Percentiles rank a stretch among this genome's conserved stretches.
phyloP scores from a whole-genome alignment of 139 green algal species.

The Spirogloea muscicola region DNA sequence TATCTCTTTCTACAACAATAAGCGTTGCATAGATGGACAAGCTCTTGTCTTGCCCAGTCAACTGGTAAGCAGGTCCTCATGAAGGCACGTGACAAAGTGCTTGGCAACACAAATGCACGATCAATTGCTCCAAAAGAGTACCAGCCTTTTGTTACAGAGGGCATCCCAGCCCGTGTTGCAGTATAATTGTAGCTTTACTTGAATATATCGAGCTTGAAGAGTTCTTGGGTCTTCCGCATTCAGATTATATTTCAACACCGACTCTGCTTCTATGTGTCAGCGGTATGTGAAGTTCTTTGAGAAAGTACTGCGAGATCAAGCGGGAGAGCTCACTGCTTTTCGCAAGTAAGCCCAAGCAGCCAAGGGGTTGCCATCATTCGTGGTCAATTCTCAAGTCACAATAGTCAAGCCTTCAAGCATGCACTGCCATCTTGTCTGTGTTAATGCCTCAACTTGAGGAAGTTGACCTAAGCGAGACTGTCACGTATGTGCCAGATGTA shows the following conservation, averaged over 20 bases:
- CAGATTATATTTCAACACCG: neutral
- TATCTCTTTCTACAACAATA: slow-evolving; percentile 35
- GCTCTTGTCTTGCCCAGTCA: slow-evolving; percentile 39
- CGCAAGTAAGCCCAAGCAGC: slow-evolving; percentile 12
- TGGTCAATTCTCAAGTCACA: too few species aligned
- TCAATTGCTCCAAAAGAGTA: too few species aligned
- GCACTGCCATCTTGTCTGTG: neutral
- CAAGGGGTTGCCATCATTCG: neutral
- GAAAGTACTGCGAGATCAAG: slow-evolving; percentile 10
- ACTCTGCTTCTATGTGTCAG: neutral
- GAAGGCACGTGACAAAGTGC: too few species aligned
- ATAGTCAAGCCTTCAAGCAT: neutral
- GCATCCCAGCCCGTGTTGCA: too few species aligned
- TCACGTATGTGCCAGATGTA: neutral
- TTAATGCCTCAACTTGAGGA: neutral
- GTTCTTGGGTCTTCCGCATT: too few species aligned
- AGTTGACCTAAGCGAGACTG: neutral
- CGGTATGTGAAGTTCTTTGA: slow-evolving; percentile 40
- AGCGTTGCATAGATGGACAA: slow-evolving; percentile 29
- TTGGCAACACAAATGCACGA: too few species aligned
- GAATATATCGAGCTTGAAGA: too few species aligned
- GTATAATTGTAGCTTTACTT: too few species aligned
- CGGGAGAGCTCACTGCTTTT: neutral
- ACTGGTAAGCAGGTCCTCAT: neutral
- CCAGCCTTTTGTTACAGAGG: too few species aligned